These are phyloP conservation scores for Plicaturopsis crispa DNA, from an alignment of 768 basidiomycete species.

Conservation along the genomic window DNA sequence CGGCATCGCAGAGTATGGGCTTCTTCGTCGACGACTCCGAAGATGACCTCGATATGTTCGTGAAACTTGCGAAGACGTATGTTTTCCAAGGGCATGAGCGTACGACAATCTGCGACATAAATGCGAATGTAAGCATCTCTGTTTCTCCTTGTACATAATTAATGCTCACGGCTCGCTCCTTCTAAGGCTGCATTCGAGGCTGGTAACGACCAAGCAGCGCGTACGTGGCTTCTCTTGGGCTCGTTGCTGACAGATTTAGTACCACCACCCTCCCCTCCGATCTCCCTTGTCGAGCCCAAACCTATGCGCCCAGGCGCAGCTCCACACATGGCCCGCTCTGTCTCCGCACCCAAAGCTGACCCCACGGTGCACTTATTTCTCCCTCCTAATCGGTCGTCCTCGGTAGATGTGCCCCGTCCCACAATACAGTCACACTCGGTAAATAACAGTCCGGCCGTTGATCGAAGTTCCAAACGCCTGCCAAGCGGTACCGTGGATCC, in stretches of 20 bases:
- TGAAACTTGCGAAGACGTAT: conserved; percentile 57
- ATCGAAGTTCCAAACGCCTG: too few relatives aligned
- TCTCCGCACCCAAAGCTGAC: conserved; percentile 35
- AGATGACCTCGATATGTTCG: conserved; percentile 43
- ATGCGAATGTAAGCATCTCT: conserved; percentile 42
- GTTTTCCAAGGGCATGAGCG: conserved; percentile 42
- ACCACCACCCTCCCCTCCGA: conserved; percentile 25
- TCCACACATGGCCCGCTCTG: conserved; percentile 23
- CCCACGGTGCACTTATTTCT: conserved; percentile 17
- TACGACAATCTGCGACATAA: conserved; percentile 43
- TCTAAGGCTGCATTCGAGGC: conserved; percentile 50
- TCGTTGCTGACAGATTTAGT: conserved; percentile 46
- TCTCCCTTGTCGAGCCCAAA: too few relatives aligned
- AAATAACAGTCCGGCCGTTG: too few relatives aligned
- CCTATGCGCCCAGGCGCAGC: conserved; percentile 13
- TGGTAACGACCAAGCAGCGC: conserved; percentile 47
- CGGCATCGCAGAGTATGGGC: conserved; percentile 51
- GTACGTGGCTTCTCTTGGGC: conserved; percentile 60
- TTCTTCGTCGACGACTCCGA: conserved; percentile 31
- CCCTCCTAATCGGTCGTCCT: conserved; percentile 8
- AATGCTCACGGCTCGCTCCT: conserved; percentile 9
- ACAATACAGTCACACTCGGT: too few relatives aligned
- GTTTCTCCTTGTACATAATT: not conserved
- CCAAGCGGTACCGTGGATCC: too few relatives aligned
- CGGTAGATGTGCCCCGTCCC: too few relatives aligned